Conservation (phyloP, 345 rosid species). For the Eucalyptus erythrocorys region DNA sequence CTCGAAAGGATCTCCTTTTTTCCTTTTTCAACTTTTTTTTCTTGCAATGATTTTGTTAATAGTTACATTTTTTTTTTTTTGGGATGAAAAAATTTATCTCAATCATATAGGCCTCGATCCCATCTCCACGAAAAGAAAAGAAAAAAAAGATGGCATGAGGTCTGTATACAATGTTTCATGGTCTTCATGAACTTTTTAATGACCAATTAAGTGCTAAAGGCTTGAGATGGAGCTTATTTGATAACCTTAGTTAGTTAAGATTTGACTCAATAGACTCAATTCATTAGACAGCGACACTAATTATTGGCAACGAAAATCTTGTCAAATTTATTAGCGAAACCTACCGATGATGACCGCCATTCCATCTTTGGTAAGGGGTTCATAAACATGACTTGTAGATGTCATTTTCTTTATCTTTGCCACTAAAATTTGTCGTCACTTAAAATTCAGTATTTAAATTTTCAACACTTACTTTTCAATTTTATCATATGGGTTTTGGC, state of each 20-base stretch:
- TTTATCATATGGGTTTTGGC: not conserved
- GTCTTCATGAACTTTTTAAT: not conserved
- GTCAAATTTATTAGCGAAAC: not conserved
- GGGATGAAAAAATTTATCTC: not conserved
- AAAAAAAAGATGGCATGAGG: not conserved
- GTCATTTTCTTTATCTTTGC: not conserved
- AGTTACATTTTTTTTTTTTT: not conserved
- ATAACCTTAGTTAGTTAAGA: not conserved
- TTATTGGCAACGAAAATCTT: not conserved
- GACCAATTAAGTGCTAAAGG: not conserved
- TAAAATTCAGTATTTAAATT: not conserved
- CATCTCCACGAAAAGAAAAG: not conserved
- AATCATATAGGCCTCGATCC: not conserved
- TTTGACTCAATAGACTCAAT: not conserved
- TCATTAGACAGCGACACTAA: not conserved
- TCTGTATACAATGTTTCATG: not conserved
- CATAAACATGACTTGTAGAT: not conserved
- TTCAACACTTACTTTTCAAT: not conserved
- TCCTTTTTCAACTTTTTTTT: not conserved
- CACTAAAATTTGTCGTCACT: no score
- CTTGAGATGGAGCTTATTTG: not conserved
- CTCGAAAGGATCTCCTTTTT: not conserved
- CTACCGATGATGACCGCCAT: not conserved
- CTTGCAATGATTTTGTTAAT: rapidly evolving
- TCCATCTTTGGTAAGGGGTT: not conserved